These are phyloP conservation scores for Rhododendron williamsianum DNA, from an alignment of 148 eudicot genomes.

Conservation along the genomic window DNA sequence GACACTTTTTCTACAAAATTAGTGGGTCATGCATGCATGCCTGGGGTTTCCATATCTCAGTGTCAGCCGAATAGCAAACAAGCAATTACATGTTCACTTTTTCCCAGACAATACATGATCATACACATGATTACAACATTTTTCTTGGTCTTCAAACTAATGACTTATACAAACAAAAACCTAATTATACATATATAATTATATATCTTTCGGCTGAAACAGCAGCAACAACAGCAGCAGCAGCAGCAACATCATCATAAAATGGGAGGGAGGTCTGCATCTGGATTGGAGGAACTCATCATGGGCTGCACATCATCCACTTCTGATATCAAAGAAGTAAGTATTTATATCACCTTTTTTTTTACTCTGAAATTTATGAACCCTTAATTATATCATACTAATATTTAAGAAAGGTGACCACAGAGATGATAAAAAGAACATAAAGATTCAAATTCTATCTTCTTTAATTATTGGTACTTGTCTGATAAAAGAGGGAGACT, in stretches of 20 bases:
- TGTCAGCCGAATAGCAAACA: not conserved
- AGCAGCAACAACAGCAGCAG: constrained; percentile 67
- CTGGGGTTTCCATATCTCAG: not conserved
- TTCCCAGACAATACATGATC: constrained; percentile 46
- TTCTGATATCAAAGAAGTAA: constrained; percentile 45
- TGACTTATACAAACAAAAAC: not conserved
- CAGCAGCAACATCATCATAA: constrained; percentile 79
- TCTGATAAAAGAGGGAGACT: constrained; percentile 28
- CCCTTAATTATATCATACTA: not conserved
- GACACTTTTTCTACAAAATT: not conserved
- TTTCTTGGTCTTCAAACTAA: constrained; percentile 10
- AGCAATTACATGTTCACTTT: not conserved
- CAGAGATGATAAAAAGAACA: not conserved
- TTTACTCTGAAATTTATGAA: constrained; percentile 40
- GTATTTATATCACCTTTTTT: constrained; percentile 25
- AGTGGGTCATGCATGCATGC: not conserved
- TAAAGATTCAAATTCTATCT: constrained; percentile 8
- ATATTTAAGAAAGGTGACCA: not conserved
- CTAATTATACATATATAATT: not conserved
- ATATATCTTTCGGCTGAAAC: constrained; percentile 16
- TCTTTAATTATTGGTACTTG: constrained; percentile 9
- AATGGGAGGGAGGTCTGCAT: constrained; percentile 73
- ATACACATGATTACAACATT: constrained; percentile 29
- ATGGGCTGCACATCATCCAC: constrained; percentile 74
- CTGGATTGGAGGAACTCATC: constrained; percentile 95